These are phyloP conservation scores for Alternaria rosae DNA, from an alignment of 2,329 filamentous ascomycete genomes.

Conservation along the genomic window DNA sequence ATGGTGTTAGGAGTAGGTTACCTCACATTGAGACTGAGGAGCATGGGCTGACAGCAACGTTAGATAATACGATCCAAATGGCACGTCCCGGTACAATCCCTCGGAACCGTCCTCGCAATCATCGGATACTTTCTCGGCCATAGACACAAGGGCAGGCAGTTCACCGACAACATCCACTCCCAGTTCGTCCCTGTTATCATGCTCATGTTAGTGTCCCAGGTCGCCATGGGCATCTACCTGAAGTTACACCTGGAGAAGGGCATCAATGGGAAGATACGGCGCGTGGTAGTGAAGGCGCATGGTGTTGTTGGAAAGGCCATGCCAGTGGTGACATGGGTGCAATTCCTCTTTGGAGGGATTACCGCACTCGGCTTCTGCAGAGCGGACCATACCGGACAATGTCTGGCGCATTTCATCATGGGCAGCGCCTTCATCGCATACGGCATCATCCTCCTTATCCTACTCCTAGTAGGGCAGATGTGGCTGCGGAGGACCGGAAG, in stretches of 20 bases:
- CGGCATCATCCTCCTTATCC: slow-evolving; percentile 83
- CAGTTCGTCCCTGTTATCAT: slow-evolving; percentile 82
- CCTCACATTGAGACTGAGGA: no score
- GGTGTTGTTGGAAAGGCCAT: slow-evolving; percentile 85
- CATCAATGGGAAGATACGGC: slow-evolving; percentile 79
- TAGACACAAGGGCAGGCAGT: slow-evolving; percentile 86
- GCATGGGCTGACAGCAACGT: not conserved
- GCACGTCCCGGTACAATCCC: slow-evolving; percentile 88
- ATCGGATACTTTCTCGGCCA: slow-evolving; percentile 92
- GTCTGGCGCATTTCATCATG: slow-evolving; percentile 98
- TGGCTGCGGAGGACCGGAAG: slow-evolving; percentile 84
- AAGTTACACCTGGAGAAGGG: slow-evolving; percentile 88
- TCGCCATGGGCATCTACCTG: slow-evolving; percentile 83
- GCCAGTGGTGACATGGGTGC: slow-evolving; percentile 85
- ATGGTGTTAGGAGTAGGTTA: slow-evolving; percentile 88
- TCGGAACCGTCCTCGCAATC: slow-evolving; percentile 77
- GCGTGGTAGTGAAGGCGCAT: slow-evolving; percentile 74
- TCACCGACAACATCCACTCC: slow-evolving; percentile 74
- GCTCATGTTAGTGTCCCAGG: slow-evolving; percentile 77
- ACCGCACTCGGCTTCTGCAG: slow-evolving; percentile 91
- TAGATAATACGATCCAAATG: slow-evolving; percentile 89
- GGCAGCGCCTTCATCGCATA: slow-evolving; percentile 95
- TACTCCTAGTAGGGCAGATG: slow-evolving; percentile 85
- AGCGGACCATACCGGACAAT: slow-evolving; percentile 89
- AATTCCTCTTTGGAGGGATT: slow-evolving; percentile 97